These are phyloP conservation scores for Choanephora cucurbitarum DNA, from an alignment of 371 early-diverging fungal species.

Conservation along the genomic window DNA sequence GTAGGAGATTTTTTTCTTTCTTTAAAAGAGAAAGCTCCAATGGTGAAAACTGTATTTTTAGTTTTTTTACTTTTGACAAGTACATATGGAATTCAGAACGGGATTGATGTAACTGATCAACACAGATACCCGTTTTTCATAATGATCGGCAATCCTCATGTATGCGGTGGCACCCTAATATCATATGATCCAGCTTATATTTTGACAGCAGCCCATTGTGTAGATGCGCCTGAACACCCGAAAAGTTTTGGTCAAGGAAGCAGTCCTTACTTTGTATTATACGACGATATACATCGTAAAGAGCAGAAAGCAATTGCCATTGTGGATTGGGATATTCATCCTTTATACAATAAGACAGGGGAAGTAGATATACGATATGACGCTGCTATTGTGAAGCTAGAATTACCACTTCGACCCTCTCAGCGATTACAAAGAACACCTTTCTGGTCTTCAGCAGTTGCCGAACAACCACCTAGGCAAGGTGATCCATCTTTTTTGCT, in stretches of 20 bases:
- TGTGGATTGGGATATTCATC: slow-evolving; percentile 41
- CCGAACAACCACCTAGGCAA: slow-evolving; percentile 4
- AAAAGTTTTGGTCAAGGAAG: slow-evolving; percentile 8
- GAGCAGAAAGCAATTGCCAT: slow-evolving; percentile 31
- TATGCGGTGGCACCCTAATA: slow-evolving; percentile 48
- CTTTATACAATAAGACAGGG: slow-evolving; percentile 25
- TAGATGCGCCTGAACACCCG: slow-evolving; percentile 31
- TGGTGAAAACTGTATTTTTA: no score
- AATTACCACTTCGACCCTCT: slow-evolving; percentile 27
- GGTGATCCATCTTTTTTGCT: no score
- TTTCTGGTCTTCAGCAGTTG: slow-evolving; percentile 31
- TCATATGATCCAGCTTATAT: slow-evolving; percentile 44
- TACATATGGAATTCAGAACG: slow-evolving; percentile 31
- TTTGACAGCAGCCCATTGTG: slow-evolving; percentile 54
- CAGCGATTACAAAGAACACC: slow-evolving; percentile 25
- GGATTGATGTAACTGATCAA: slow-evolving; percentile 27
- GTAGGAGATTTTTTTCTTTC: no score
- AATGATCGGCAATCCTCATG: slow-evolving; percentile 50
- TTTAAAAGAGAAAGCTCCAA: no score
- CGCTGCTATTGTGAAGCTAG: slow-evolving; percentile 38
- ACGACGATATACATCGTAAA: slow-evolving; percentile 16
- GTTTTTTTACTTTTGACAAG: neutral
- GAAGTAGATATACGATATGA: slow-evolving; percentile 37
- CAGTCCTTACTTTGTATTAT: slow-evolving; percentile 22
- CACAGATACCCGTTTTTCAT: slow-evolving; percentile 44